Base-by-base conservation (phyloP, 1,139 yeast species). In the Sugiyamaella sp. region DNA sequence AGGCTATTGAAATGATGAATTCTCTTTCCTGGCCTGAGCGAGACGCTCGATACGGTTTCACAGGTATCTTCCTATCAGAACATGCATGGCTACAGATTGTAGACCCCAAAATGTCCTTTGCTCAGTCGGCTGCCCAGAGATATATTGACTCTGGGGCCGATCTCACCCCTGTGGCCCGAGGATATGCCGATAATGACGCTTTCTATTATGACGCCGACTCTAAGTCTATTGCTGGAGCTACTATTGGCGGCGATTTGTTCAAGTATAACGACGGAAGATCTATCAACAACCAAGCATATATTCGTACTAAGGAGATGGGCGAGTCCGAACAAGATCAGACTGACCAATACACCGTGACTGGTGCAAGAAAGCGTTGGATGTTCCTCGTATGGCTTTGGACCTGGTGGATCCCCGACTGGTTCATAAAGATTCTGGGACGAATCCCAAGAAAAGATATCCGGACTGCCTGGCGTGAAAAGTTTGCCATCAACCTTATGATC, bases 381-480 rank as follows among this genome's bases (percentile, higher is more conserved):
- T 60, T 63, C 44, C 51, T 74, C 43, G 77, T 73, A 1, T 70
- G 71, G 70, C 37, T 63, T 10, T 63, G 66, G 35, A 74, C 77
- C 1, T 73, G 73, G 71, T 73, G 73, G 70, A 57, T 72, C 17
- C 77, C 77, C 2, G 75, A 74, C 19, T 57, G 60, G 27, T 62
- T 69, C 46, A 68, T 74, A 56, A 61, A 61, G 53, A 48, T 55
- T 21, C 37, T 71, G 29, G 74, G 74, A 4, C 51, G 63, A 22
- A 63, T 72, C 59, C 65, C 67, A 1, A 62, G 74, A 45, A 68
- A 68, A 49, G 74, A 73, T 53, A 63, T 73, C 21, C 71, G 76
- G 14, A 60, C 68, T 8, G 77, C 77, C 0, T 74, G 77, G 77
- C 60, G 77, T 41, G 77, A 74, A 53, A 74, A 74, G 61, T 56